Evolutionary conservation across 78 protist species (phyloP), one percentile per base, ranked within the genome.

Genomic region (Parvularia atlantis): DNA sequence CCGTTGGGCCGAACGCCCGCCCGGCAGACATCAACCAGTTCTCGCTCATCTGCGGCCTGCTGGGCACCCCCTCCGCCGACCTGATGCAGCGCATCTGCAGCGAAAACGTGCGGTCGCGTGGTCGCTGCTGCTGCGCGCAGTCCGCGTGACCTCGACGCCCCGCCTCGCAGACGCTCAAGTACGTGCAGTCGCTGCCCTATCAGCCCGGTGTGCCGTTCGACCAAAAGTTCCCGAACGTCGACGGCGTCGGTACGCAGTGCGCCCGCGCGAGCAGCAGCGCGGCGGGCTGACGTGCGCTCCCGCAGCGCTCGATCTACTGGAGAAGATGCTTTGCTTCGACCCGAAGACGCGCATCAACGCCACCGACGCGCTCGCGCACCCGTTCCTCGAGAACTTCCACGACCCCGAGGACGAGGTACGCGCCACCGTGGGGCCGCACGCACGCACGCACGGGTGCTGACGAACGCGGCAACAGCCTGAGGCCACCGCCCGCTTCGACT

Each of bases 281-380:
- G n/a, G n/a, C n/a, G n/a, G n/a, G n/a, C n/a, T n/a, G n/a, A n/a
- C n/a, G n/a, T n/a, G n/a, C n/a, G n/a, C n/a, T n/a, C n/a, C 39
- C 33, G 3, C 1, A 0, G 66, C 95, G 2, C 41, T 93, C 26
- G 95, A 96, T 33, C 73, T 96, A 33, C 66, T 96, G 17, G 64
- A 68, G 13, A 17, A 33, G 36, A 80, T 96, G 95, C 85, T 96
- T 50, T 22, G 22, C 1, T 94, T 90, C 67, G 69, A 93, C 66
- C 97, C 99, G 37, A 43, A n/a, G 9, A 77, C 84, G 77, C 73
- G 99, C 40, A 43, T 81, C 44, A 79, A 77, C 41, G 92, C 76
- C 9, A 88, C 71, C 16, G 81, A 82, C 0, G 89, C 90, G 0
- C 65, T 92, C 24, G 56, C 37, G 19, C 93, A 92, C 52, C 93